Percentiles rank a stretch among this genome's conserved stretches.
phyloP scores from a whole-genome alignment of 306 rosid species.

The Castanopsis chinensis region DNA sequence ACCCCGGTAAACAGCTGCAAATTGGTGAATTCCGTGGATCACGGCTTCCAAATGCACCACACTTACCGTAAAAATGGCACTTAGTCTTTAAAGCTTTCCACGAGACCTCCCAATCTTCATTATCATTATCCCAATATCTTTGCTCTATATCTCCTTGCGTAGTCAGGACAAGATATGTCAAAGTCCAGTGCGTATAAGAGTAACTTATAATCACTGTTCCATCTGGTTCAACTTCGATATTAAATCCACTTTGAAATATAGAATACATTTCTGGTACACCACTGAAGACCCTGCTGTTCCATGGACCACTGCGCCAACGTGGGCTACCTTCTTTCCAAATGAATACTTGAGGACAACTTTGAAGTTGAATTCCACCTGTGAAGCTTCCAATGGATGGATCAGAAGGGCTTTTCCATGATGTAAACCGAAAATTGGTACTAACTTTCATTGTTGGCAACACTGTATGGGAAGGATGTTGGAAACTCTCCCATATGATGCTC shows the following conservation, averaged over 20 bases:
- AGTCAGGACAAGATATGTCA: not conserved
- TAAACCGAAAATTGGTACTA: not conserved
- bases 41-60: constrained; percentile 26
- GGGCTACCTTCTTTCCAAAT: constrained; percentile 26
- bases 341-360: constrained; percentile 19
- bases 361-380: not conserved
- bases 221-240: not conserved
- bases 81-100: not conserved
- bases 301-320: constrained; percentile 43
- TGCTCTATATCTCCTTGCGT: constrained; percentile 11
- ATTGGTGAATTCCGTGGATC: not conserved
- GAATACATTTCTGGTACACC: constrained; percentile 34
- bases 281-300: constrained; percentile 35
- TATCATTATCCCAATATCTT: not conserved
- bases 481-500: constrained; percentile 34
- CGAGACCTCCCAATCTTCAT: not conserved
- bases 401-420: constrained; percentile 33
- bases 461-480: constrained; percentile 28
- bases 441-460: constrained; percentile 19
- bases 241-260: constrained; percentile 23
- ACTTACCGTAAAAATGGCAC: constrained; percentile 21
- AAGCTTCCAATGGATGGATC: constrained; percentile 37
- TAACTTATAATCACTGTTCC: constrained; percentile 9
- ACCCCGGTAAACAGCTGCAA: constrained; percentile 33
- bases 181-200: not conserved